Evolutionary conservation across 2,329 filamentous ascomycete species (phyloP).

Genomic region (Lecanicillium sp.): DNA sequence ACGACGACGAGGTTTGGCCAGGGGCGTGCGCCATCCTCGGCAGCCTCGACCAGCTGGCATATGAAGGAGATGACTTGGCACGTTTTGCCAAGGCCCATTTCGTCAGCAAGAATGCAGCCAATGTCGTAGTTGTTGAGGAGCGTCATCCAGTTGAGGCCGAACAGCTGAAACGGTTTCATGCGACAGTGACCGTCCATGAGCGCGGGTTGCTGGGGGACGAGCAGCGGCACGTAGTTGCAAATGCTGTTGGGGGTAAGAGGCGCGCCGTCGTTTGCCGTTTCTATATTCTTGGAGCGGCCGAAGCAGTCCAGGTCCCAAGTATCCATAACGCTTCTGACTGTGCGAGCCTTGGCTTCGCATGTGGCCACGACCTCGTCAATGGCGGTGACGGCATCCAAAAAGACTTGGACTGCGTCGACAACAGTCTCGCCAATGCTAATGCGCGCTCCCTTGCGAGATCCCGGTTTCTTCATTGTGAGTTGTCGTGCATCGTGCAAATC

Average conservation of each 20-base stretch:
- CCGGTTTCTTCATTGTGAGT: slow-evolving; percentile 51
- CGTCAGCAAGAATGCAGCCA: slow-evolving; percentile 89
- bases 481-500: slow-evolving; percentile 59
- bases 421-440: slow-evolving; percentile 47
- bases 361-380: slow-evolving; percentile 75
- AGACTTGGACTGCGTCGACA: slow-evolving; percentile 54
- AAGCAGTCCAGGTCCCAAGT: slow-evolving; percentile 45
- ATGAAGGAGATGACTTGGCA: slow-evolving; percentile 93
- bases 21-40: slow-evolving; percentile 33
- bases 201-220: slow-evolving; percentile 58
- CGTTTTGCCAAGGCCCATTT: slow-evolving; percentile 96
- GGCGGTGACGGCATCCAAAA: slow-evolving; percentile 72
- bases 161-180: slow-evolving; percentile 90
- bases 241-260: slow-evolving; percentile 38
- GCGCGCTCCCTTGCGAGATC: slow-evolving; percentile 40
- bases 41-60: slow-evolving; percentile 68
- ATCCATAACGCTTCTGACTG: slow-evolving; percentile 40
- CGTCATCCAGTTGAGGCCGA: slow-evolving; percentile 91
- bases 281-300: slow-evolving; percentile 32
- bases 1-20: slow-evolving; percentile 82
- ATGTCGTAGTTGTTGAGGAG: slow-evolving; percentile 73
- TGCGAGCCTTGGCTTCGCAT: slow-evolving; percentile 66
- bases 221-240: slow-evolving; percentile 33
- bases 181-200: slow-evolving; percentile 70
- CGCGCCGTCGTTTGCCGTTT: slow-evolving; percentile 29